Base-by-base conservation (phyloP, 2,329 filamentous ascomycete genomes). In the Neonectria punicea region DNA sequence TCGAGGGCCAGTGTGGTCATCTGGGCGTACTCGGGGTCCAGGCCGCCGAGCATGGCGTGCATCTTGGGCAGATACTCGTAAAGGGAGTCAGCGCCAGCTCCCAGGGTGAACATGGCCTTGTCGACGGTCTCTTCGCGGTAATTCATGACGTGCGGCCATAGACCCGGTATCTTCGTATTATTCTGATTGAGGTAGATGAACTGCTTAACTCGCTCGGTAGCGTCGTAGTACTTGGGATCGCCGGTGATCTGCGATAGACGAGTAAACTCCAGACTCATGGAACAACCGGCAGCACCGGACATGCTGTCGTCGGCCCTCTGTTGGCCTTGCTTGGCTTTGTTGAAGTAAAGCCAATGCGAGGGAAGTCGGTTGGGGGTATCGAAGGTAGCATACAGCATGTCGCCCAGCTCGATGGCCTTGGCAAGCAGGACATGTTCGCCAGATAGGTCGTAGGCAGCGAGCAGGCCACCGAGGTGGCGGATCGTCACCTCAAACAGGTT, bases 221-320 rank as follows among this genome's bases (percentile, higher is more conserved):
- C 91, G 78, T 93, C 91, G 77, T 91, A 94, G 79, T 92, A 94
- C 75, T 91, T 93, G 59, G 86, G 80, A 65, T 93, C 84, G 55
- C 87, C 88, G 0, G 92, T 93, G 63, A 94, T 81, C 78, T 94
- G 92, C 20, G 89, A 89, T 50, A 95, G 82, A 6, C 92, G 84
- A 2, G 90, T 93, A 74, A 94, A 93, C 74, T 94, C 92, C 63
- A 95, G 78, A 9, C 88, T 89, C 61, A 94, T 82, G 10, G 90
- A 92, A 34, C 91, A 92, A 16, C 80, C 79, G n/a, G 81, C 82
- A 30, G 84, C 84, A 8, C 79, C 78, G 3, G 81, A 78, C 70
- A 83, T 81, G 58, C 72, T 74, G 14, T 67, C 63, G 46, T 80
- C 77, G 22, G 79, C 79, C 7, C 53, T 63, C 53, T 83, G 80